Percentiles rank a stretch among this genome's conserved stretches.
These are phyloP conservation scores for Heracleum sosnowskyi DNA, from an alignment of 129 eudicot genomes.

Conservation along the genomic window DNA sequence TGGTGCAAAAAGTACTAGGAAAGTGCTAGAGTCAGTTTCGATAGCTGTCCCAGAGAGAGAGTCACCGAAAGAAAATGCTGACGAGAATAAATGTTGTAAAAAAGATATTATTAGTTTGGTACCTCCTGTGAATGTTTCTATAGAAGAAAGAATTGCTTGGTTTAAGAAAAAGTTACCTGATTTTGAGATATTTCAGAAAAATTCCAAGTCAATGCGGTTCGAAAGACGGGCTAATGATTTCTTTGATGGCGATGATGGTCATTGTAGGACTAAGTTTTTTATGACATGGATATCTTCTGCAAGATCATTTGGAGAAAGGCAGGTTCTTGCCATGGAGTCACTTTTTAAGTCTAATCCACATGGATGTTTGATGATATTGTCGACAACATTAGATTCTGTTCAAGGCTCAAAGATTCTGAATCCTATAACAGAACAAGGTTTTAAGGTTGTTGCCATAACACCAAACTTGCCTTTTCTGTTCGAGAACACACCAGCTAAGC, in stretches of 20 bases:
- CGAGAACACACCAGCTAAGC: conserved; percentile 55
- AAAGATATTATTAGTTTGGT: conserved; percentile 8
- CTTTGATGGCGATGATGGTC: conserved; percentile 1
- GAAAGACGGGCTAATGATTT: conserved; percentile 28
- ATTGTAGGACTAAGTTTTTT: conserved; percentile 48
- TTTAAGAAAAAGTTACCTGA: conserved; percentile 31
- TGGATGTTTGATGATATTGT: conserved; percentile 57
- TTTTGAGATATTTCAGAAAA: conserved; percentile 31
- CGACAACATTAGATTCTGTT: conserved; percentile 45
- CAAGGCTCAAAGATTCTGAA: conserved; percentile 33
- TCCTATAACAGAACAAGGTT: conserved; percentile 41
- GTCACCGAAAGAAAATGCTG: conserved; percentile 22
- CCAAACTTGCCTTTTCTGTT: conserved; percentile 49
- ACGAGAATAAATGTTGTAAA: conserved; percentile 4
- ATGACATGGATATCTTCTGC: conserved; percentile 79
- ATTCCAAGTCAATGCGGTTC: conserved; percentile 20
- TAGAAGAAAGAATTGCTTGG: conserved; percentile 26
- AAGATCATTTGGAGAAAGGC: conserved; percentile 40
- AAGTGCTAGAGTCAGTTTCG: conserved; percentile 19
- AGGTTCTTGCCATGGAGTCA: conserved; percentile 54
- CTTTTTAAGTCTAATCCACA: conserved; percentile 59
- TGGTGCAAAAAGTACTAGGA: conserved; percentile 15
- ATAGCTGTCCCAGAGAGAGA: conserved; percentile 11
- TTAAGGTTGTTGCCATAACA: conserved; percentile 26
- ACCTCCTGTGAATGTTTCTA: conserved; percentile 32